Evolutionary conservation across 768 basidiomycete species (phyloP), one percentile per base, ranked within the genome.

Genomic region (Baorangia bicolor): DNA sequence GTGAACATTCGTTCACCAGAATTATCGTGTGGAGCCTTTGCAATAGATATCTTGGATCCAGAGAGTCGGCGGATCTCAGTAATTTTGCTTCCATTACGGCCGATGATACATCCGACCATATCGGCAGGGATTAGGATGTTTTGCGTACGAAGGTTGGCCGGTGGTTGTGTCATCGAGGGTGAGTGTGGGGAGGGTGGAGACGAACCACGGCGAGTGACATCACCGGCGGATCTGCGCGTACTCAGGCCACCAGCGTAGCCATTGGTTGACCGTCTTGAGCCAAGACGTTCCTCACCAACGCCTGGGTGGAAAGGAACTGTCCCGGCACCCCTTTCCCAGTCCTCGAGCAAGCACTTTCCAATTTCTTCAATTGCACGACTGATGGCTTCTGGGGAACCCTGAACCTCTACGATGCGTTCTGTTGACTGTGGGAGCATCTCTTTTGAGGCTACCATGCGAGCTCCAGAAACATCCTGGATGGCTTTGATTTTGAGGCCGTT

Each of bases 1-100:
- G 97, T 94, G 78, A 99, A 99, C 96, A 99, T 98, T 63, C 97
- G 83, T 78, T 99, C 97, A 67, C 96, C 97, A 39, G 95, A 94
- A 68, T 98, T 97, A 66, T 98, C 97, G 69, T 98, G 97, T n/a
- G 97, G 94, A 46, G 92, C 89, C 76, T 99, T 99, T 63, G 97
- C 97, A 68, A 99, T 99, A 53, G 90, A 93, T 72, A 99, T 99
- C 77, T 94, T 94, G 64, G 92, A 96, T 38, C 97, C 97, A 58
- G 94, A 97, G 42, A 98, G 85, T 55, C 96, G 91, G 65, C 97
- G 92, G 70, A 99, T 99, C 74, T 99, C 97, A 49, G 96, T 98
- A 66, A 99, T 99, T 82, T 98, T 98, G 62, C 92, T 90, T 30
- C 96, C 96, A 71, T 88, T 92, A 61, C 94, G 91, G 56, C 96